Percentiles rank a stretch among this genome's conserved stretches.
Conservation (phyloP, 2,329 filamentous ascomycete genomes). For the Trichoderma pleuroti region DNA sequence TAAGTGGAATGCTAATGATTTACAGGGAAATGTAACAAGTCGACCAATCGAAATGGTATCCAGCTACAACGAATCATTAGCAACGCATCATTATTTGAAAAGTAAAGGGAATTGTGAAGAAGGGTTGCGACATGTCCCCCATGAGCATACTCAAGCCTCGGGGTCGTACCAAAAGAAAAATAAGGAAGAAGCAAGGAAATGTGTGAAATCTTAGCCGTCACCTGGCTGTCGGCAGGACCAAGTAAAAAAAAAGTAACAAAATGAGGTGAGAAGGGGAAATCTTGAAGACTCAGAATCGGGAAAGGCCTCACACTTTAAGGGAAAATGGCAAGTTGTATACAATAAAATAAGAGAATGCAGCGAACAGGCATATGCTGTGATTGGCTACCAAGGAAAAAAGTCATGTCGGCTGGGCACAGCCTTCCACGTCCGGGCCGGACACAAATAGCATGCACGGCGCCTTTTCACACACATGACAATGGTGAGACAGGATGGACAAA, state of each 20-base stretch:
- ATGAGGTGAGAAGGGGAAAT: no score
- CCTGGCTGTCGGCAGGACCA: neutral
- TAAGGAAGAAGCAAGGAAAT: neutral
- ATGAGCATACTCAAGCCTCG: neutral
- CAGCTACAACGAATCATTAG: neutral
- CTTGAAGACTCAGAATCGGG: neutral
- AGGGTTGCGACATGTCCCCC: neutral
- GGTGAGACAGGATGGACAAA: neutral
- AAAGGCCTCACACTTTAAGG: neutral
- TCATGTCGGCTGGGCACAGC: neutral
- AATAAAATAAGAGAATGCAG: neutral
- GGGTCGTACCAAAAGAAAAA: neutral
- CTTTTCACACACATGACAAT: slow-evolving; percentile 3
- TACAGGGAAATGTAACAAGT: neutral
- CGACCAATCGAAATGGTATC: neutral
- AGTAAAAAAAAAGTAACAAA: neutral
- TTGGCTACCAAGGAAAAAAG: neutral
- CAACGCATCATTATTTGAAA: neutral
- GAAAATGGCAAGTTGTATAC: neutral
- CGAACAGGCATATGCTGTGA: neutral
- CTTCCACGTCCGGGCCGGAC: neutral
- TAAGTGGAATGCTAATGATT: neutral
- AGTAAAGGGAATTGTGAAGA: neutral
- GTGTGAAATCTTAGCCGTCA: neutral
- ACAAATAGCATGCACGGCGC: slow-evolving; percentile 1